Evolutionary conservation across 2,329 filamentous ascomycete genomes (phyloP), one percentile per base, ranked within the genome.

Genomic region (Phialophora expanda): DNA sequence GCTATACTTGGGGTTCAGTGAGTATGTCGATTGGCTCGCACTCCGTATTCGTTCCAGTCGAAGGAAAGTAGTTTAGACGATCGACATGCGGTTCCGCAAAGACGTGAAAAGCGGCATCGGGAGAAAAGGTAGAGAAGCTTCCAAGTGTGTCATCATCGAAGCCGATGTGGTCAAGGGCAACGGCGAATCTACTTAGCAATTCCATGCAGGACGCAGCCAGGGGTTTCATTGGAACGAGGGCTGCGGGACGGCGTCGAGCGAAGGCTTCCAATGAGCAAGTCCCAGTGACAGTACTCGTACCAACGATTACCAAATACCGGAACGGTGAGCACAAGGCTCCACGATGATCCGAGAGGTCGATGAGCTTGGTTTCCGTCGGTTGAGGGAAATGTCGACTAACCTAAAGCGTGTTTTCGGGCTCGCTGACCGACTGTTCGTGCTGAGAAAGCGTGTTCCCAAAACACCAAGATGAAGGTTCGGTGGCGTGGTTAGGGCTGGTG

Each of bases 41-140:
- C 5, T 20, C 46, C 66, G 66, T 68, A 61, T 61, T 68, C 62
- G 66, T 65, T 65, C 66, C 48, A 61, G n/a, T 48, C 12, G 41
- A 56, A 30, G 34, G 41, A 12, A 62, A 38, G 50, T 14, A 60
- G 46, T 55, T 55, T 53, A 48, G 38, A 34, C 30, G 48, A 62
- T 59, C 56, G 61, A 51, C 41, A 14, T 58, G 65, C 65, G 65
- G 65, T 55, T 66, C 65, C 65, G 60, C 53, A 62, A 38, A n/a
- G 22, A 38, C 20, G 24, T 54, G 38, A 46, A 61, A 61, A 51
- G 57, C 59, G 55, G 50, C 34, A 56, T 34, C 17, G 28, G 34
- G 17, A 44, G 38, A n/a, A 44, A 17, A 1, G 28, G n/a, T 34
- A 51, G 24, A 14, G 24, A 51, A 28, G 11, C 8, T 55, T 34